Percentiles rank a stretch among this genome's conserved stretches.
Evolutionary conservation across 192 early-diverging fungal species (phyloP).

Genomic region (Mortierella antarctica): DNA sequence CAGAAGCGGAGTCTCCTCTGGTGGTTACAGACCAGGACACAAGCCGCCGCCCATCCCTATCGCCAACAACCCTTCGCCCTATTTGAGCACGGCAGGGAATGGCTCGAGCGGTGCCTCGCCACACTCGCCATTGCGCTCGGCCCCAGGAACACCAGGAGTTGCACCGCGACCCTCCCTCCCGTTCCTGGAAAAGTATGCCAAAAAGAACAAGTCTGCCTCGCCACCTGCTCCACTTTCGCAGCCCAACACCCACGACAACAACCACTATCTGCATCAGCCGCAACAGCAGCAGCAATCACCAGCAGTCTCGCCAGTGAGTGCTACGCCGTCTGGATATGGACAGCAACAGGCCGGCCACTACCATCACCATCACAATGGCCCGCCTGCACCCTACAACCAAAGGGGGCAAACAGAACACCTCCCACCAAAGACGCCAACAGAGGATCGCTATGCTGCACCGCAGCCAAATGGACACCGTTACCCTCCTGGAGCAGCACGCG

Average conservation of each 20-base stretch:
- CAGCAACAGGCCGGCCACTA: not conserved
- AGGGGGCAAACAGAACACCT: conserved; percentile 21
- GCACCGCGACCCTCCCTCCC: conserved; percentile 36
- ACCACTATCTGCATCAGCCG: not conserved
- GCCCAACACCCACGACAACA: conserved; percentile 5
- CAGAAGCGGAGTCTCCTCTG: conserved; percentile 4
- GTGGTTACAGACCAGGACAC: conserved; percentile 14
- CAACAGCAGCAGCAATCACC: not conserved
- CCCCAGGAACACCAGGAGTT: not conserved
- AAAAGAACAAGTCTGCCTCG: conserved; percentile 26
- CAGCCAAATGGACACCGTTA: not conserved
- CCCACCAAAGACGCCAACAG: conserved; percentile 11
- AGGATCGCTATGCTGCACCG: conserved; percentile 1
- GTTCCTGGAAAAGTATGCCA: conserved; percentile 54
- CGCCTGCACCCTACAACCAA: conserved; percentile 1
- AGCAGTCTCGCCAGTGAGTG: conserved; percentile 4
- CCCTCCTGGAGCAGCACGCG: not conserved
- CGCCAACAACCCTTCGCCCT: not conserved
- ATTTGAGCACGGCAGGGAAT: not conserved
- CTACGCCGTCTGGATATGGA: not conserved
- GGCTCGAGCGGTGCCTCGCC: conserved; percentile 8
- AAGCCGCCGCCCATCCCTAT: conserved; percentile 19
- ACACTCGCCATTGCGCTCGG: conserved; percentile 21
- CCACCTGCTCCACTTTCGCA: conserved; percentile 20
- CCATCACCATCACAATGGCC: conserved; percentile 7